Evolutionary conservation across 495 filamentous ascomycete species (phyloP).

Genomic region (Trichocladium uniseriatum): DNA sequence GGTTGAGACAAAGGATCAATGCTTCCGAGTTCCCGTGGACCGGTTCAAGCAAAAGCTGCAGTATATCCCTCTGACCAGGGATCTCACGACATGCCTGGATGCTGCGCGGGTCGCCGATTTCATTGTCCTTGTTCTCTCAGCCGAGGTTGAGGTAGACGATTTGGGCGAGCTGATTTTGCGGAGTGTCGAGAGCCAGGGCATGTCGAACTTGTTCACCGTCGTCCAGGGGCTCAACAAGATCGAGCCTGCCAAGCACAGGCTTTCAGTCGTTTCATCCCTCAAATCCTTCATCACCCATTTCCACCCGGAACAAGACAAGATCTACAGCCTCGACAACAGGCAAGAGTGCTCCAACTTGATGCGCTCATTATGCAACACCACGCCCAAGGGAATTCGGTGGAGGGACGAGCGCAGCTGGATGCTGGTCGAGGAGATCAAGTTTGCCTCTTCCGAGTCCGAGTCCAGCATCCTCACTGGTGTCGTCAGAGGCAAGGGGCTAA

Average conservation of each 20-base stretch:
- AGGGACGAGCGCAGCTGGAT: constrained; percentile 92
- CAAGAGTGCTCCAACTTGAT: constrained; percentile 87
- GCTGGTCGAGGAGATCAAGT: constrained; percentile 72
- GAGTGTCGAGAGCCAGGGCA: constrained; percentile 83
- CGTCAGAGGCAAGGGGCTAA: constrained; percentile 76
- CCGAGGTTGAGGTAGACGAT: constrained; percentile 71
- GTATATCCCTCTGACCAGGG: constrained; percentile 63
- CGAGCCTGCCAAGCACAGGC: constrained; percentile 65
- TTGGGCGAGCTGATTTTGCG: constrained; percentile 72
- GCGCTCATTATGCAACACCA: constrained; percentile 78
- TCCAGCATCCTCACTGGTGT: constrained; percentile 74
- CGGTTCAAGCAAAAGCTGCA: constrained; percentile 87
- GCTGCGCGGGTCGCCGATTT: constrained; percentile 85
- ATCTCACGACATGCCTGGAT: constrained; percentile 68
- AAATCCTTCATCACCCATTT: constrained; percentile 89
- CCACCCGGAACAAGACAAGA: constrained; percentile 79
- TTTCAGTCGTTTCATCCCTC: constrained; percentile 66
- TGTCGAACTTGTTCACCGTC: constrained; percentile 73
- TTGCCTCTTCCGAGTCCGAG: constrained; percentile 45
- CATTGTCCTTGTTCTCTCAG: constrained; percentile 72
- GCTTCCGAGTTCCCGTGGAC: constrained; percentile 61
- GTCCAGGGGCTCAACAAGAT: constrained; percentile 72
- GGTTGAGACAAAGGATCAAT: constrained; percentile 48
- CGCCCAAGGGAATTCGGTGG: constrained; percentile 87
- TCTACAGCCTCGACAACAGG: constrained; percentile 72